These are phyloP conservation scores for Eustoma russellianum DNA, from an alignment of 257 asterid genomes.

Conservation along the genomic window DNA sequence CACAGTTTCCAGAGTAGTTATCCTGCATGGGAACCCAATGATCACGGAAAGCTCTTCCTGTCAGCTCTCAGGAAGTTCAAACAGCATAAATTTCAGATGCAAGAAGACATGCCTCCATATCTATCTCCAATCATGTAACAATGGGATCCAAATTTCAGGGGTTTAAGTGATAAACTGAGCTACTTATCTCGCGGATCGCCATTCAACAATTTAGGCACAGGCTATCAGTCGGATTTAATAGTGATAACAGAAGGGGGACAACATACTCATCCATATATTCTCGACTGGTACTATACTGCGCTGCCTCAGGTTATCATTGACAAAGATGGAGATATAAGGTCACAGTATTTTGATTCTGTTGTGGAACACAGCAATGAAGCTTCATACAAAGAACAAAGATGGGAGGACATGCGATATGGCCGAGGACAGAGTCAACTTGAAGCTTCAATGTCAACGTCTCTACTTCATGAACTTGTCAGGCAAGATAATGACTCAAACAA, in stretches of 20 bases:
- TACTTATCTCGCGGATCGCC: slow-evolving; percentile 32
- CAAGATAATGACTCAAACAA: slow-evolving; percentile 30
- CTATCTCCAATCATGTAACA: slow-evolving; percentile 27
- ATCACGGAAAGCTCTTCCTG: slow-evolving; percentile 71
- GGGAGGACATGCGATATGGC: slow-evolving; percentile 44
- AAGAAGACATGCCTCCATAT: slow-evolving; percentile 20
- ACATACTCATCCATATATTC: slow-evolving; percentile 57
- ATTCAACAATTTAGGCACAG: slow-evolving; percentile 21
- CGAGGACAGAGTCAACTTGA: slow-evolving; percentile 37
- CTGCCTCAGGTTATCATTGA: slow-evolving; percentile 36
- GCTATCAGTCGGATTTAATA: slow-evolving; percentile 42
- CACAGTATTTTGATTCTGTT: slow-evolving; percentile 17
- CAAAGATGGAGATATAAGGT: slow-evolving; percentile 17
- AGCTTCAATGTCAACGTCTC: slow-evolving; percentile 75
- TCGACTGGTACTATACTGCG: slow-evolving; percentile 78
- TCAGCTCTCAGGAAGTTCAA: slow-evolving; percentile 45
- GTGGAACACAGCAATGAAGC: slow-evolving; percentile 25
- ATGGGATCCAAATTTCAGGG: slow-evolving; percentile 33
- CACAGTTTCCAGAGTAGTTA: slow-evolving; percentile 72
- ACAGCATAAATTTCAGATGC: slow-evolving; percentile 59
- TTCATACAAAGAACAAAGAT: slow-evolving; percentile 31
- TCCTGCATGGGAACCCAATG: slow-evolving; percentile 79
- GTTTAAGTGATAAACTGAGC: slow-evolving; percentile 26
- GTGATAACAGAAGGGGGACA: slow-evolving; percentile 62
- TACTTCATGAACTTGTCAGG: slow-evolving; percentile 54